phyloP scores from a whole-genome alignment of 805 yeast genomes.

The Hanseniaspora taiwanica region DNA sequence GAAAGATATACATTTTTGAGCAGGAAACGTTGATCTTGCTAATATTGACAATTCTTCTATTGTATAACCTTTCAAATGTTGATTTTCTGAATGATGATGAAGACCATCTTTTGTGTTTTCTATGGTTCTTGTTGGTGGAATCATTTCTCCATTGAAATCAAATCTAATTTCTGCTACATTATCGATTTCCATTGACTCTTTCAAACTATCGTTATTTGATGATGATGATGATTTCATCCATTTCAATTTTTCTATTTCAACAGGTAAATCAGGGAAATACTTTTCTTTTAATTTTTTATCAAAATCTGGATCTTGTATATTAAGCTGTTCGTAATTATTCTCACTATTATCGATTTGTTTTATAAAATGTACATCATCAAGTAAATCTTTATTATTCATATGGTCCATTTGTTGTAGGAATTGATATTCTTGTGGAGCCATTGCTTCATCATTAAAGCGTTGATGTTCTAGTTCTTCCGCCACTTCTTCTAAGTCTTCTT shows the following conservation, averaged over 20 bases:
- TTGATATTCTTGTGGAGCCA: slow-evolving; percentile 36
- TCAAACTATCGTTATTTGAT: slow-evolving; percentile 29
- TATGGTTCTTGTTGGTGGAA: slow-evolving; percentile 41
- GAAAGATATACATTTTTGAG: slow-evolving; percentile 79
- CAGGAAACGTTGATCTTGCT: slow-evolving; percentile 62
- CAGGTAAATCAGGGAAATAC: slow-evolving; percentile 82
- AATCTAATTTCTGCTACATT: slow-evolving; percentile 64
- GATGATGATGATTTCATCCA: slow-evolving; percentile 71
- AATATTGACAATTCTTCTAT: slow-evolving; percentile 68
- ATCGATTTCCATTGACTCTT: slow-evolving; percentile 22
- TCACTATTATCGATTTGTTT: slow-evolving; percentile 29
- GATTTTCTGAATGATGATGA: slow-evolving; percentile 85
- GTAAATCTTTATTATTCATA: slow-evolving; percentile 29
- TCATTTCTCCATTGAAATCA: slow-evolving; percentile 72
- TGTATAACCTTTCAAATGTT: slow-evolving; percentile 87
- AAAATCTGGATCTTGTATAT: slow-evolving; percentile 67
- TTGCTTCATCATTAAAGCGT: slow-evolving; percentile 41
- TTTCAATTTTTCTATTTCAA: slow-evolving; percentile 63
- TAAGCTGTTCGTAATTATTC: slow-evolving; percentile 25
- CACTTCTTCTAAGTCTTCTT: slow-evolving; percentile 6
- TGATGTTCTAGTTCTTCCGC: too few species aligned
- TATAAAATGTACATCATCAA: slow-evolving; percentile 50
- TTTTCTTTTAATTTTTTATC: slow-evolving; percentile 67
- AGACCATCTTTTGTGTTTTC: slow-evolving; percentile 48
- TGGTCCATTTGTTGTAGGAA: slow-evolving; percentile 33